A percentile compares a stretch with the other conserved stretches of the same genome.
Conservation (phyloP, 495 filamentous ascomycete species). For the Podospora comata region DNA sequence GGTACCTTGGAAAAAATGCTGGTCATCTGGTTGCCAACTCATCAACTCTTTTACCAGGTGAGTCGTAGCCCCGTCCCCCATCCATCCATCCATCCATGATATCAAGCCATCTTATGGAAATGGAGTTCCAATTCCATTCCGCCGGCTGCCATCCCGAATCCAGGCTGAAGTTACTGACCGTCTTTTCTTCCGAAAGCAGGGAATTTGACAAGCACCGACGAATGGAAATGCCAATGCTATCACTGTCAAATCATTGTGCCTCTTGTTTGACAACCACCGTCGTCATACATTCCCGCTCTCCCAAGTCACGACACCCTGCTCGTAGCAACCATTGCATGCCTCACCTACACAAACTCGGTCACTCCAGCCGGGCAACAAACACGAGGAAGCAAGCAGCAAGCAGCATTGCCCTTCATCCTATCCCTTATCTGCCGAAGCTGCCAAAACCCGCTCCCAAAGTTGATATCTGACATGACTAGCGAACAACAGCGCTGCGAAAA, state of each 20-base stretch:
- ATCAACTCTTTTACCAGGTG: slow-evolving; percentile 31
- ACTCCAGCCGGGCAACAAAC: not conserved
- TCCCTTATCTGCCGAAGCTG: slow-evolving; percentile 8
- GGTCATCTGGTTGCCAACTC: slow-evolving; percentile 34
- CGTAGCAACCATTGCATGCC: not conserved
- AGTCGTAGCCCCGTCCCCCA: slow-evolving; percentile 8
- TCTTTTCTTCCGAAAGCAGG: not conserved
- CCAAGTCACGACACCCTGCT: not conserved
- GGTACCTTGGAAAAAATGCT: slow-evolving; percentile 17
- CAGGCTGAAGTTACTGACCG: not conserved
- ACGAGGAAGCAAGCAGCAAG: not conserved
- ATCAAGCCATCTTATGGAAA: not conserved
- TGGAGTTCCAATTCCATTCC: slow-evolving; percentile 1
- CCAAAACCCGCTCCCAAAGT: not conserved
- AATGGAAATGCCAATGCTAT: not conserved
- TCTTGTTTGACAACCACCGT: not conserved
- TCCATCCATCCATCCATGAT: not conserved
- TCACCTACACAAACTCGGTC: not conserved
- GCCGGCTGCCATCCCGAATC: not conserved
- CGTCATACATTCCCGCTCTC: not conserved
- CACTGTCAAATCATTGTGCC: not conserved
- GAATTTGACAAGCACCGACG: not conserved
- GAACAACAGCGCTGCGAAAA: not conserved
- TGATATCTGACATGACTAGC: slow-evolving; percentile 2
- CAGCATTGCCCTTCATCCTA: slow-evolving; percentile 4